A percentile compares a stretch with the other conserved stretches of the same genome.
phyloP scores from a whole-genome alignment of 306 rosid species.

The Medicago truncatula region MtrunA17r5.0-ANR NC_053049.1:5145001-5145500 shows the following conservation, averaged over 20 bases:
- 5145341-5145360: conserved; percentile 21
- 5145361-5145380: conserved; percentile 1
- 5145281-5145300: background rate
- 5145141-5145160: background rate
- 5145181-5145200: background rate
- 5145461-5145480: conserved; percentile 69
- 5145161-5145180: background rate
- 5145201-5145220: background rate
- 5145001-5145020: background rate
- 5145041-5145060: background rate
- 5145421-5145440: conserved; percentile 82
- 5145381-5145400: conserved; percentile 3
- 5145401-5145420: conserved; percentile 36
- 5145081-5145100: background rate
- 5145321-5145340: conserved; percentile 5
- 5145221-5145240: background rate
- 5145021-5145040: background rate
- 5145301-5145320: background rate
- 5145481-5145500: conserved; percentile 10
- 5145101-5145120: background rate
- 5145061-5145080: background rate
- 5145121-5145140: background rate
- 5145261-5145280: background rate
- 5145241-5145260: background rate
- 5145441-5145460: conserved; percentile 79